Conservation (phyloP, 78 protist species). For the Chrysochromulina parva region DNA sequence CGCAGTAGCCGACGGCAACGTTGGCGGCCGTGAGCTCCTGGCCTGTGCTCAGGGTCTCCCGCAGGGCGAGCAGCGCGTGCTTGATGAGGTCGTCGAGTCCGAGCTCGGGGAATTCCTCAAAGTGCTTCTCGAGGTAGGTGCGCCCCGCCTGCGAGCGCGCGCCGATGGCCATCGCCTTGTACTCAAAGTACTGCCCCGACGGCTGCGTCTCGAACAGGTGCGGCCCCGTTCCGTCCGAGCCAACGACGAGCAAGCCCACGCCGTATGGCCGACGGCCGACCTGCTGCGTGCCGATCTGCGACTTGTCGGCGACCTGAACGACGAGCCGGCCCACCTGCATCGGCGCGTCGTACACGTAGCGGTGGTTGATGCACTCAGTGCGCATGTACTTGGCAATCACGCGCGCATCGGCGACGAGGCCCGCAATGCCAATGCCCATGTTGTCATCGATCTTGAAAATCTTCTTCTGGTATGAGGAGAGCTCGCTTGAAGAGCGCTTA, state of each 20-base stretch:
- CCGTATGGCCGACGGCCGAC: slow-evolving; percentile 92
- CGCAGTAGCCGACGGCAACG: not conserved
- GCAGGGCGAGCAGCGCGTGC: slow-evolving; percentile 88
- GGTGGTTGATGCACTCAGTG: slow-evolving; percentile 80
- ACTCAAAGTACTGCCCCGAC: slow-evolving; percentile 90
- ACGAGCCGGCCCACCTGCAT: slow-evolving; percentile 83
- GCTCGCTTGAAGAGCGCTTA: slow-evolving; percentile 82
- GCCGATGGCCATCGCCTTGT: slow-evolving; percentile 92
- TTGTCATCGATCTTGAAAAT: slow-evolving; percentile 90
- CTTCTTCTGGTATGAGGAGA: slow-evolving; percentile 91
- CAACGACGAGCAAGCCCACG: slow-evolving; percentile 94
- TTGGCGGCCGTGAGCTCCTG: slow-evolving; percentile 18
- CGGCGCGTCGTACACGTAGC: slow-evolving; percentile 77
- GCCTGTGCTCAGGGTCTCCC: slow-evolving; percentile 60
- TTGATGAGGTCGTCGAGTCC: slow-evolving; percentile 76
- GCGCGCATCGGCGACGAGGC: slow-evolving; percentile 89
- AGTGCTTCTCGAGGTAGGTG: slow-evolving; percentile 93
- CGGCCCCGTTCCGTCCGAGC: slow-evolving; percentile 78
- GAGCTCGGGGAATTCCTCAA: slow-evolving; percentile 58
- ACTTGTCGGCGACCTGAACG: slow-evolving; percentile 73
- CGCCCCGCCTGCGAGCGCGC: slow-evolving; percentile 78
- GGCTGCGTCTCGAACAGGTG: slow-evolving; percentile 90
- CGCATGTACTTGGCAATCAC: slow-evolving; percentile 79
- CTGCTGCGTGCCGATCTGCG: slow-evolving; percentile 76
- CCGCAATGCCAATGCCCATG: slow-evolving; percentile 88